Conservation (phyloP, 257 asterid species). For the Mentha longifolia region DNA sequence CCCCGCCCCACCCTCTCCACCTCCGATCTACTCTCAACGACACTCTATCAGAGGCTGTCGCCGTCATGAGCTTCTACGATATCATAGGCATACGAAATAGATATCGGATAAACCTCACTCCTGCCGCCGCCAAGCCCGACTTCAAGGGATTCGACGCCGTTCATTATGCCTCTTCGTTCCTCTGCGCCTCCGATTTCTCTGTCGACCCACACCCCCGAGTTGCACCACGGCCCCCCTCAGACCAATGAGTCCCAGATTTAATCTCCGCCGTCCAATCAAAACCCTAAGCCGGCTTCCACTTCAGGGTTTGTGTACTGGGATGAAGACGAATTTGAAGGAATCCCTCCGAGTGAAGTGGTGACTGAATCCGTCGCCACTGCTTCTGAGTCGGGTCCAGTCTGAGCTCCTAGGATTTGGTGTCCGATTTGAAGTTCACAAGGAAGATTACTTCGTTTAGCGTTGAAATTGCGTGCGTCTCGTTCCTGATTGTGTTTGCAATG, state of each 20-base stretch:
- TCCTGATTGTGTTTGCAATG: slow-evolving; percentile 62
- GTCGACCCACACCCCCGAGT: slow-evolving; percentile 52
- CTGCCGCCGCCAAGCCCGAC: too few relatives aligned
- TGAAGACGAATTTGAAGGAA: slow-evolving; percentile 93
- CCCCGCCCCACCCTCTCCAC: too few relatives aligned
- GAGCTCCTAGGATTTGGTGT: slow-evolving; percentile 15
- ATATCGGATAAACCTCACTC: too few relatives aligned
- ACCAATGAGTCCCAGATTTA: slow-evolving; percentile 36
- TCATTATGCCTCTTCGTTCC: slow-evolving; percentile 41
- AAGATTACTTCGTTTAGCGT: slow-evolving; percentile 51
- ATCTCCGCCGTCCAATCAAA: slow-evolving; percentile 54
- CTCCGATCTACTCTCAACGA: too few relatives aligned
- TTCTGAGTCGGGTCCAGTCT: slow-evolving; percentile 37
- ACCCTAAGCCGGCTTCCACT: slow-evolving; percentile 49
- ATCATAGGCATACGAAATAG: too few relatives aligned
- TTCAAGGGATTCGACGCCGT: too few relatives aligned
- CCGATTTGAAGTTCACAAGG: slow-evolving; percentile 41
- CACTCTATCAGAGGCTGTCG: too few relatives aligned
- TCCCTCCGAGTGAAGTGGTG: slow-evolving; percentile 40
- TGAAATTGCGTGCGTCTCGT: slow-evolving; percentile 74
- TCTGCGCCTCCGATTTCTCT: slow-evolving; percentile 65
- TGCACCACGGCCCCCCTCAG: slow-evolving; percentile 70
- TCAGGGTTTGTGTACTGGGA: slow-evolving; percentile 79
- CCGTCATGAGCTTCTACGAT: too few relatives aligned
- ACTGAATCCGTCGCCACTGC: slow-evolving; percentile 41